Evolutionary conservation across 164 flowering plant genomes (phyloP), one percentile per base, ranked within the genome.

Genomic region (Vitis labrusca): DNA sequence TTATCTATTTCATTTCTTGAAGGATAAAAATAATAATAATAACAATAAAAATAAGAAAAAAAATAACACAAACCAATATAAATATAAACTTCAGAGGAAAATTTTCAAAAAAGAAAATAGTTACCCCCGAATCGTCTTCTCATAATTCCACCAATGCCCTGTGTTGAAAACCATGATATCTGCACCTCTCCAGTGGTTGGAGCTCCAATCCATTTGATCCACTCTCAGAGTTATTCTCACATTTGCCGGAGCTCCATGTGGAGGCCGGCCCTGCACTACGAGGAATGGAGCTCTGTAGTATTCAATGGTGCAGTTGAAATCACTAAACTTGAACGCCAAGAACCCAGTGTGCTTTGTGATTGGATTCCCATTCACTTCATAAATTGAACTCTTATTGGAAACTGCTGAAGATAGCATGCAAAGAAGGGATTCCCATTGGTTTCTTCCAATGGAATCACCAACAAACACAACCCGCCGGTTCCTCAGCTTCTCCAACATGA

Each of bases 391-490:
- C 76, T 89, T 83, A 70, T 86, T 63, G 3, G 75, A 8, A 50
- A 89, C 62, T n/a, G 79, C 93, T 64, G 89, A 78, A 49, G 94
- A 74, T 5, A 92, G 88, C 94, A 92, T 82, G 74, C 97, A 92
- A 15, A 92, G 82, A 23, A 92, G 80, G 13, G 97, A 92, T 70
- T 92, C 97, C 97, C 97, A 92, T 64, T 92, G 97, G 82, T 92
- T 92, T 81, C 97, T 82, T 71, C 92, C 97, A n/a, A 92, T 85
- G 15, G 96, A 92, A 62, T 92, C 96, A 2, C 97, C 97, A 16
- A 88, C 95, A 82, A 90, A 92, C n/a, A 79, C 91, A 37, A 92
- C 19, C 59, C 96, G 73, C 30, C 81, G 68, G 72, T 89, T 85
- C 37, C 86, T 61, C 9, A 90, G 76, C 71, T 73, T 84, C 68